These are phyloP conservation scores for Eucalyptus erythrocorys DNA, from an alignment of 345 rosid genomes.

Conservation along the genomic window DNA sequence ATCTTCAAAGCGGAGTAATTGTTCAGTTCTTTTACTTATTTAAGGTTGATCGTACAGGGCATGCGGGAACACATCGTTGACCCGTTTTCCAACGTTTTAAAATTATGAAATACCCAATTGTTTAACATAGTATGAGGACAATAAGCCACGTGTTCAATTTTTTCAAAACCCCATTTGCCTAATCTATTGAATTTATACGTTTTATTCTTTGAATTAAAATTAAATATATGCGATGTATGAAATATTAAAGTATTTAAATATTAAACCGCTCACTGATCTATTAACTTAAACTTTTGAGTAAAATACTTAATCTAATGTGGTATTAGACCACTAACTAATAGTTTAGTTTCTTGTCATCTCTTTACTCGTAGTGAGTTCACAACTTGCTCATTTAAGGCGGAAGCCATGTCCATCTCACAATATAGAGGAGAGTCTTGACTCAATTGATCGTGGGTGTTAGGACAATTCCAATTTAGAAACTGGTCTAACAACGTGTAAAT, in stretches of 20 bases:
- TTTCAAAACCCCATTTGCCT: background rate
- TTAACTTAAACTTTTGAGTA: background rate
- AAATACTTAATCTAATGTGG: background rate
- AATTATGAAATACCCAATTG: background rate
- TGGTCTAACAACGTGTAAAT: background rate
- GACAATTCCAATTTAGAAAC: background rate
- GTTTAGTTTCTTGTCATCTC: background rate
- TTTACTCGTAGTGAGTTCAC: background rate
- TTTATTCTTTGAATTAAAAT: background rate
- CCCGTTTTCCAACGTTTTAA: background rate
- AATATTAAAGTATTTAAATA: background rate
- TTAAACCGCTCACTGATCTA: background rate
- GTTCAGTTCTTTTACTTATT: background rate
- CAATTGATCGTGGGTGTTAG: background rate
- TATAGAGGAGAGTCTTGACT: background rate
- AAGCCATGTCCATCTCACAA: background rate
- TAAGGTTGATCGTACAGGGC: background rate
- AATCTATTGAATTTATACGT: background rate
- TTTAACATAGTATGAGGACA: background rate
- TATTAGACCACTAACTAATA: background rate
- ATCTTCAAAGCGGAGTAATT: background rate
- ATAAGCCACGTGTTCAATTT: background rate
- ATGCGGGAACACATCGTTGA: background rate
- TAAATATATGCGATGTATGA: fast-evolving
- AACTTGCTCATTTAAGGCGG: background rate